These are phyloP conservation scores for Lachancea meyersii DNA, from an alignment of 805 yeast genomes.

Conservation along the genomic window DNA sequence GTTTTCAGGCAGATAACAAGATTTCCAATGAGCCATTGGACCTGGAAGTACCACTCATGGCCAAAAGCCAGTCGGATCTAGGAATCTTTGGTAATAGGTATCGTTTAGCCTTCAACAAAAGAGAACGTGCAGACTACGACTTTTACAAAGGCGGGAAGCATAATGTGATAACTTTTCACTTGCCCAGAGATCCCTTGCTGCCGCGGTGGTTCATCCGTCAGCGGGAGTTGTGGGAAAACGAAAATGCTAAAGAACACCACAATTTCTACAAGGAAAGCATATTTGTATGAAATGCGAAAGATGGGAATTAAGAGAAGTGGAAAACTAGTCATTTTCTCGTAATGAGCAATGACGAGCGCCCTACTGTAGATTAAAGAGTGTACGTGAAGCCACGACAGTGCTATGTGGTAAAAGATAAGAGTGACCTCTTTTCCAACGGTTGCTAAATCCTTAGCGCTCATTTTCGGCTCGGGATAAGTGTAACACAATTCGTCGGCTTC, in stretches of 20 bases:
- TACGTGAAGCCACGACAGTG: too few species aligned
- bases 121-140: slow-evolving; percentile 28
- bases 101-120: slow-evolving; percentile 29
- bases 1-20: slow-evolving; percentile 18
- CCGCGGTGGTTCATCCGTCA: slow-evolving; percentile 72
- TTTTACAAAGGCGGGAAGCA: slow-evolving; percentile 40
- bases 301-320: not conserved
- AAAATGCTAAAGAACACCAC: slow-evolving; percentile 31
- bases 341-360: too few species aligned
- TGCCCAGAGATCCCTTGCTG: slow-evolving; percentile 59
- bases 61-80: slow-evolving; percentile 21
- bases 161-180: slow-evolving; percentile 34
- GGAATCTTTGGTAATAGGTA: slow-evolving; percentile 32
- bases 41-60: slow-evolving; percentile 9
- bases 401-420: too few species aligned
- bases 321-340: too few species aligned
- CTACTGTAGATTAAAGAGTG: too few species aligned
- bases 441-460: too few species aligned
- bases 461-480: too few species aligned
- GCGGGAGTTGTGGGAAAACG: slow-evolving; percentile 59
- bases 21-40: slow-evolving; percentile 4
- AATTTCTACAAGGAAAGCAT: slow-evolving; percentile 32
- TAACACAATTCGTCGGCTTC: too few species aligned
- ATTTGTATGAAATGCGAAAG: slow-evolving; percentile 11
- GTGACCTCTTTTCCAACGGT: too few species aligned